Base-by-base conservation (phyloP, 2,329 filamentous ascomycete species). In the Zopfia rhizophila region DNA sequence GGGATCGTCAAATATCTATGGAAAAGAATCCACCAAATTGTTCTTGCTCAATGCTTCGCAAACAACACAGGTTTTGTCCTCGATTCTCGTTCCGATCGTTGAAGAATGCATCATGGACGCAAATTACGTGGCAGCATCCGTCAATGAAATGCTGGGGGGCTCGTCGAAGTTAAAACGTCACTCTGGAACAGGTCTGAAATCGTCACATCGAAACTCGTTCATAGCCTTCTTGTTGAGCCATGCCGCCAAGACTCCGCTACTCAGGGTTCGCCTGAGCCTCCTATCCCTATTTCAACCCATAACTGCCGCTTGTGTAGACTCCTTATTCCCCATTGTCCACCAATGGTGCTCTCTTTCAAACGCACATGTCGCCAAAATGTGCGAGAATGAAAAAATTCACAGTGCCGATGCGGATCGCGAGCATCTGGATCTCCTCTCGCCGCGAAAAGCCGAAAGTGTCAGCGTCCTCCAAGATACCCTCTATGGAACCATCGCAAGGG, bases 61-160 rank as follows among this genome's bases (percentile, higher is more conserved):
- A 41, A 75, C 76, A 2, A 75, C 80, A 30, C 85, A 83, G 46
- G 72, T 95, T 14, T 64, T 94, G 1, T 79, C 83, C 14, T 78
- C 83, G 14, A 78, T 88, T 25, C 72, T 97, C n/a, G 69, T 90
- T 14, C 90, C 90, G 0, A 83, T 82, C 2, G 74, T 96, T 7
- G 92, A 97, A 70, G 94, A 97, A 70, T 95, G 88, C 61, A 80
- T 93, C 3, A 82, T 97, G 56, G 91, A 97, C 64, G 76, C 84
- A 3, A 82, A 81, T 19, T 86, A 94, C 50, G 79, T 96, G 31
- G 75, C 81, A 18, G 82, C 82, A 14, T 80, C 86, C 2, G 68
- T 96, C 4, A 79, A 82, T 48, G 79, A 77, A 22, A 73, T 80
- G 0, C 67, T 94, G 8, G 84, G 86, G 56, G 82, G 82, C 40